A percentile compares a stretch with the other conserved stretches of the same genome.
Conservation (phyloP, 495 filamentous ascomycete species). For the Achaetomiella virescens region DNA sequence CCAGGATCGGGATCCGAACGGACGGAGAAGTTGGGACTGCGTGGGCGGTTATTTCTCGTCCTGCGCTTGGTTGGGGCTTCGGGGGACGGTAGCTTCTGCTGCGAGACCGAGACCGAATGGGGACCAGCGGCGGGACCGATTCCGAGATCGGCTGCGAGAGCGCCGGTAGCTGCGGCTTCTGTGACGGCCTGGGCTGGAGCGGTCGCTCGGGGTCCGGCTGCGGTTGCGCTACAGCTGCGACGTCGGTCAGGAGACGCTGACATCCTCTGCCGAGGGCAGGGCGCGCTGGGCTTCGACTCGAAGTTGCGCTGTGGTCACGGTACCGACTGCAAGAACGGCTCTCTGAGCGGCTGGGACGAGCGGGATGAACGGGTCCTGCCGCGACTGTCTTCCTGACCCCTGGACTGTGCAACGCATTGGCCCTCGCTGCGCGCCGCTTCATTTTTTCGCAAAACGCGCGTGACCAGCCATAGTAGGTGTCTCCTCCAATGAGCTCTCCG, state of each 20-base stretch:
- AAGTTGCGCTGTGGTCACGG: conserved; percentile 18
- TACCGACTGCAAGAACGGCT: conserved; percentile 22
- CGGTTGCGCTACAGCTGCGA: conserved; percentile 10
- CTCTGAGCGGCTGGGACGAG: conserved; percentile 32
- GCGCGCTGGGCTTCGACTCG: conserved; percentile 24
- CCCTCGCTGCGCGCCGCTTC: conserved; percentile 52
- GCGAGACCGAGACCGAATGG: conserved; percentile 36
- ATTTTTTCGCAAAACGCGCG: conserved; percentile 73
- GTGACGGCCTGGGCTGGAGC: conserved; percentile 9
- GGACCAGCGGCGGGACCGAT: conserved; percentile 43
- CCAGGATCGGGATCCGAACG: conserved; percentile 1
- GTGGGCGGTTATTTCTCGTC: not conserved
- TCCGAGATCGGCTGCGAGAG: conserved; percentile 30
- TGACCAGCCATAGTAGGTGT: conserved; percentile 87
- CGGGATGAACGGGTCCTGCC: conserved; percentile 31
- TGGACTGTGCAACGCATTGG: conserved; percentile 12
- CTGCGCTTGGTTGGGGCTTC: conserved; percentile 17
- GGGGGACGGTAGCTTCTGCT: conserved; percentile 23
- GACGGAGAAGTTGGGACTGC: not conserved
- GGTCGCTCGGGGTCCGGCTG: not conserved
- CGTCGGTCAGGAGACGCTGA: conserved; percentile 16
- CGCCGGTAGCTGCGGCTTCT: conserved; percentile 13
- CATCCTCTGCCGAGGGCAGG: conserved; percentile 19
- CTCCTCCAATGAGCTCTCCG: conserved; percentile 53
- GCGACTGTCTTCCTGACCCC: conserved; percentile 16